phyloP scores from a whole-genome alignment of 2,329 filamentous ascomycete species.

The Lachnellula suecica region DNA sequence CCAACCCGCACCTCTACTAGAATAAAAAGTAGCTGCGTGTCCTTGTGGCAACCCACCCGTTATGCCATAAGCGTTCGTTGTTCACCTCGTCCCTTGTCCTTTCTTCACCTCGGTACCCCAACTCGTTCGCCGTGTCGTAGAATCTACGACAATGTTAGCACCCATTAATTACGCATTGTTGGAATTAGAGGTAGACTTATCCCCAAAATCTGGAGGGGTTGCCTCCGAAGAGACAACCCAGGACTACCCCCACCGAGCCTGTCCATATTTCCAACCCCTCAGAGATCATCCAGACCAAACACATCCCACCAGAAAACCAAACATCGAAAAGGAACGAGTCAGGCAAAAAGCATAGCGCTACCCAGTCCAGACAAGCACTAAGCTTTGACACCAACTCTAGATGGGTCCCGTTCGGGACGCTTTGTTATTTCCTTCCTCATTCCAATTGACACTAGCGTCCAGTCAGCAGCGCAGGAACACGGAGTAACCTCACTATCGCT shows the following conservation, averaged over 20 bases:
- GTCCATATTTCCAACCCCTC: conserved; percentile 18
- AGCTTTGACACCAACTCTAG: conserved; percentile 91
- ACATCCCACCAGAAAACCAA: conserved; percentile 18
- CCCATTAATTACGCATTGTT: background rate
- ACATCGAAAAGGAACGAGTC: conserved; percentile 6
- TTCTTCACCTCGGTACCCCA: too few relatives aligned
- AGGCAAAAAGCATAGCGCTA: conserved; percentile 20
- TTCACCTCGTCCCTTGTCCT: too few relatives aligned
- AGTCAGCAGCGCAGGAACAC: conserved; percentile 19
- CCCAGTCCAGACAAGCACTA: conserved; percentile 71
- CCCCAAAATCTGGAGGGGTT: conserved; percentile 32
- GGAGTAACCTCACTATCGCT: conserved; percentile 23
- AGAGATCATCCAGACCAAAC: conserved; percentile 14
- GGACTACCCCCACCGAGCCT: conserved; percentile 31
- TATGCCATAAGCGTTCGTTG: too few relatives aligned
- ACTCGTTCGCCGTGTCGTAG: background rate
- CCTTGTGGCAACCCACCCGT: too few relatives aligned
- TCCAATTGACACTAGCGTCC: conserved; percentile 8
- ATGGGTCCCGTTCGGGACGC: conserved; percentile 68
- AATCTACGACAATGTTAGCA: conserved; percentile 24
- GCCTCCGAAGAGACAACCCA: conserved; percentile 30
- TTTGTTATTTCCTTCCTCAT: conserved; percentile 17
- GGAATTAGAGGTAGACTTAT: conserved; percentile 29
- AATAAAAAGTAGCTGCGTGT: too few relatives aligned
- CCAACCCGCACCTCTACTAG: too few relatives aligned